Evolutionary conservation across 2,329 filamentous ascomycete genomes (phyloP).

Genomic region (Claviceps arundinis): DNA sequence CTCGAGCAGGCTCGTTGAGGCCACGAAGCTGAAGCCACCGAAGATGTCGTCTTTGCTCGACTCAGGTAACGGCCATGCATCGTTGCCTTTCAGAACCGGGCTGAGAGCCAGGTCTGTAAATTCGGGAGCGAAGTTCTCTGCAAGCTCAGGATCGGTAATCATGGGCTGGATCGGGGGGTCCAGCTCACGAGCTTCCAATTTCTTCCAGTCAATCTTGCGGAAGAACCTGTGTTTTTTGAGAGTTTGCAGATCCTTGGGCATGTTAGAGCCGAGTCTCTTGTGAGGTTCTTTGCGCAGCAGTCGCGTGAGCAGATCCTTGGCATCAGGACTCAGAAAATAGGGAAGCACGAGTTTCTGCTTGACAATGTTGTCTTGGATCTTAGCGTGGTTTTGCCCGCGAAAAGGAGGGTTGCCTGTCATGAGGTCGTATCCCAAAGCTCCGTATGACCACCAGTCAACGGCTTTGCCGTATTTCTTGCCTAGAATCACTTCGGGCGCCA

Average conservation of each 20-base stretch:
- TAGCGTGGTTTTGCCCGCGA: conserved; percentile 77
- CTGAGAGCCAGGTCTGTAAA: conserved; percentile 80
- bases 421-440: conserved; percentile 81
- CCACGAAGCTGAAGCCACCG: conserved; percentile 52
- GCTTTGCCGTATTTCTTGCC: conserved; percentile 84
- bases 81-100: conserved; percentile 42
- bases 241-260: conserved; percentile 72
- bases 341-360: conserved; percentile 82
- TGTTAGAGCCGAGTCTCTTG: conserved; percentile 78
- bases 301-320: conserved; percentile 84
- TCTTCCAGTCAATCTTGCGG: conserved; percentile 89
- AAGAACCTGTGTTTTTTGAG: conserved; percentile 96
- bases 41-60: conserved; percentile 41
- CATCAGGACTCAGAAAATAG: conserved; percentile 81
- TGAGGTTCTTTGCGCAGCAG: conserved; percentile 83
- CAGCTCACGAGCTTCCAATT: conserved; percentile 66
- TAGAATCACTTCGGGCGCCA: conserved; percentile 89
- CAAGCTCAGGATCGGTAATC: conserved; percentile 88
- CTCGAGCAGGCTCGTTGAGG: conserved; percentile 43
- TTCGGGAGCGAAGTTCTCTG: conserved; percentile 90
- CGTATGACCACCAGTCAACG: conserved; percentile 98
- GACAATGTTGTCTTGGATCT: conserved; percentile 91
- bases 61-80: conserved; percentile 25
- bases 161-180: conserved; percentile 84
- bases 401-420: conserved; percentile 90